Base-by-base conservation (phyloP, 2,329 filamentous ascomycete genomes). In the Monosporascus sp. region DNA sequence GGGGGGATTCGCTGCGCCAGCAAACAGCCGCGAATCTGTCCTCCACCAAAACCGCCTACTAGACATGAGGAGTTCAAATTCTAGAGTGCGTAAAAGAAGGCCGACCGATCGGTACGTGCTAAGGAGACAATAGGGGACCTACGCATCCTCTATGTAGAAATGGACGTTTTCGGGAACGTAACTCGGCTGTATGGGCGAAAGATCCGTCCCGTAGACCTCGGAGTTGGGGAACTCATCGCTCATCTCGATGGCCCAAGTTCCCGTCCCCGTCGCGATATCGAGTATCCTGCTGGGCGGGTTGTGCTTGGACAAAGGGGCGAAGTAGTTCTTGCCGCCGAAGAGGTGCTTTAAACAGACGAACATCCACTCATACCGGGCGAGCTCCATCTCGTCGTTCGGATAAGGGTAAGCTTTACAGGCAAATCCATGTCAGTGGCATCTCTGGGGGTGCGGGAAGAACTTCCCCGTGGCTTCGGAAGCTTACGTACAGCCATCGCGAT, bases 131-230 rank as follows among this genome's bases (percentile, higher is more conserved):
- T 20, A 44, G 40, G 51, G 7, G 37, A 56, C 49, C 65, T 62
- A 72, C 66, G 77, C 77, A 62, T 91, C 87, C 63, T 91, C 87
- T 46, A 92, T 79, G 55, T 84, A 83, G 59, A 92, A 92, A 57
- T 84, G 81, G 15, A 91, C 85, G 57, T 92, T 92, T 18, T 81
- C 79, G 0, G 88, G 87, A 1, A 90, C 85, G 48, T 80, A 74
- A 5, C 72, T 72, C 2, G 85, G 84, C 63, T 89, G 86, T 26
- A 88, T 84, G 2, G 85, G 84, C 1, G 84, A 87, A 6, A 89
- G 74, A 61, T 89, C 86, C 8, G 81, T 86, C 35, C 84, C 86
- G 48, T 79, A 77, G 31, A 89, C 75, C 55, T 78, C 69, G 11
- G 85, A 72, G 4, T 76, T 64, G 14, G 85, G 85, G 55, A 85